phyloP scores from a whole-genome alignment of 345 rosid genomes.

The Populus simonii region DNA sequence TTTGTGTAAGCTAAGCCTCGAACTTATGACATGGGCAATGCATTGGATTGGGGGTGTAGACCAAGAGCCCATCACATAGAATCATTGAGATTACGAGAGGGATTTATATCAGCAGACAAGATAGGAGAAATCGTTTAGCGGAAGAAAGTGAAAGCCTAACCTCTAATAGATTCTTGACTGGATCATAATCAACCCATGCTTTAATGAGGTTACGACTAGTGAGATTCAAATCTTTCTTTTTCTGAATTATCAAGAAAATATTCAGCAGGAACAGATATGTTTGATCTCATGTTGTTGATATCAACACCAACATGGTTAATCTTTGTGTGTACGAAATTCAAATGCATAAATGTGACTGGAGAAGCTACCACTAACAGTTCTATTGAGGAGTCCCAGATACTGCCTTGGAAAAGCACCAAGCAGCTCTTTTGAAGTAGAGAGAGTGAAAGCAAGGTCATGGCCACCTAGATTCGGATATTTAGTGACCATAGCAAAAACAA shows the following conservation, averaged over 20 bases:
- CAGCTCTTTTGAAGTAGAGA: neutral
- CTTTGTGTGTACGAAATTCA: neutral
- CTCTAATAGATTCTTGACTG: conserved; percentile 49
- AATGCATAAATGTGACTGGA: neutral
- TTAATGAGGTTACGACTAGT: conserved; percentile 53
- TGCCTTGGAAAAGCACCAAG: neutral
- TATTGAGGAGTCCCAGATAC: neutral
- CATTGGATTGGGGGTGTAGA: too few relatives aligned
- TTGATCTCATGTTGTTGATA: neutral
- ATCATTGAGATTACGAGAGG: conserved; percentile 48
- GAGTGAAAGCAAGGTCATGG: neutral
- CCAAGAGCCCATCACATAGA: conserved; percentile 36
- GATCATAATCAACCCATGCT: conserved; percentile 91
- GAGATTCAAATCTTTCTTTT: conserved; percentile 13
- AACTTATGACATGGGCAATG: too few relatives aligned
- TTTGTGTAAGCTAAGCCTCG: too few relatives aligned
- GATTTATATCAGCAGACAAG: conserved; percentile 57
- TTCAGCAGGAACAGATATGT: neutral
- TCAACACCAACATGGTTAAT: neutral
- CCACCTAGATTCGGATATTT: neutral
- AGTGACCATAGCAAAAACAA: neutral
- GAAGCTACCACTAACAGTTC: neutral
- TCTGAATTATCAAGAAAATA: neutral
- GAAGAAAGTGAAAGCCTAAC: conserved; percentile 68
- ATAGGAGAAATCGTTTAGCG: conserved; percentile 46